Base-by-base conservation (phyloP, 2,329 filamentous ascomycete genomes). In the Cercospora sp. region DNA sequence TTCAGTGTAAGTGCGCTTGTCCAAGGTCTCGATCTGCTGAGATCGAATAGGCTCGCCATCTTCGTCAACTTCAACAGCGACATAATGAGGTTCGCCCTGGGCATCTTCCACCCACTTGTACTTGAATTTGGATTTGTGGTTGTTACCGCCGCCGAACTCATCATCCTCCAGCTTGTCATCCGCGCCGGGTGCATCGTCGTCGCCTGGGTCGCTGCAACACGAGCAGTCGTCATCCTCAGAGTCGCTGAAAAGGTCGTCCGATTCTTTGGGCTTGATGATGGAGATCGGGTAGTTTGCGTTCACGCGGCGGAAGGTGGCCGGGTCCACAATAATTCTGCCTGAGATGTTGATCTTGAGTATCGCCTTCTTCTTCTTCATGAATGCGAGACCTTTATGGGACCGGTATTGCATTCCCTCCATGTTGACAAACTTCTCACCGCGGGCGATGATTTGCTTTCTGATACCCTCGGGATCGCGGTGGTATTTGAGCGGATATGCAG, bases 261-360 rank as follows among this genome's bases (percentile, higher is more conserved):
- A 85, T 67, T 73, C 68, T 73, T 91, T 90, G 0, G 91, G 87
- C 61, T 90, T 89, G 65, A 97, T 89, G 1, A 87, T 85, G 24
- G 90, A 92, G 73, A 94, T 87, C 0, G 87, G 87, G 73, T 97
- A 97, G 77, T 97, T 97, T 0, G 93, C 91, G 72, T 95, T 92
- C 78, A 94, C 91, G 37, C 92, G 88, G 8, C 92, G 88, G 80
- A 96, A 93, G 51, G 91, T 91, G 3, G 88, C 88, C 0, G 92
- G 88, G 76, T 97, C 94, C 26, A 97, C 85, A 93, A 97, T 97
- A 70, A 97, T 86, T 32, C 94, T 89, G 18, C 93, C 91, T 70
- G 93, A 92, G 78, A 97, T 90, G 76, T 93, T 93, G 79, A 96
- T 90, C 78, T 93, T 94, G 77, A 91, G 82, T 13, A 92, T 82